Percentiles rank a stretch among this genome's conserved stretches.
Conservation (phyloP, 805 yeast genomes). For the Zygoascus flipseniorum region DNA sequence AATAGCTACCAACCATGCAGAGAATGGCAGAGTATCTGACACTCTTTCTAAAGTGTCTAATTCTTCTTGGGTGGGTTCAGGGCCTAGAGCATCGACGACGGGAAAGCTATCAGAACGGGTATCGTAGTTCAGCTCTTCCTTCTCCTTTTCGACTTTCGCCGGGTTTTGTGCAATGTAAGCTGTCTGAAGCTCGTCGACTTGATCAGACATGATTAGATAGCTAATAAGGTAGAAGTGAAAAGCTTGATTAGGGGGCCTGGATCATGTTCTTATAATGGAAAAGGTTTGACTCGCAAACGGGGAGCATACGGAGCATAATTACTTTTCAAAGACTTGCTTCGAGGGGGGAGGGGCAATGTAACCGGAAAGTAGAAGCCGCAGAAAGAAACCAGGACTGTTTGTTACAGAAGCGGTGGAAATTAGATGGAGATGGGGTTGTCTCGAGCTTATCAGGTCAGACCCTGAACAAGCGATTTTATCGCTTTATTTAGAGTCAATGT, state of each 20-base stretch:
- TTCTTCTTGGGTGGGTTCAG: conserved; percentile 45
- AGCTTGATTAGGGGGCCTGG: neutral
- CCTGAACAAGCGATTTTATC: too few relatives aligned
- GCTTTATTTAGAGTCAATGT: too few relatives aligned
- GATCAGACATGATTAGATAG: neutral
- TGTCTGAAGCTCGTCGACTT: neutral
- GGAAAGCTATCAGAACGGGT: neutral
- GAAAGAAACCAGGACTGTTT: too few relatives aligned
- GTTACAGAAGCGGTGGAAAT: too few relatives aligned
- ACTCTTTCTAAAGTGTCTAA: conserved; percentile 44
- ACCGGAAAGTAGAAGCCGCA: too few relatives aligned
- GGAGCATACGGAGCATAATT: too few relatives aligned
- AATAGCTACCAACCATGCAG: conserved; percentile 57
- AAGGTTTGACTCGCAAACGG: neutral
- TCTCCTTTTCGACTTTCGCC: neutral
- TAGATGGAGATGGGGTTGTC: too few relatives aligned
- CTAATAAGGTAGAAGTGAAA: neutral
- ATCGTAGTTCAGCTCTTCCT: neutral
- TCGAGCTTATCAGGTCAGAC: too few relatives aligned
- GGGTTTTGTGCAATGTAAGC: neutral
- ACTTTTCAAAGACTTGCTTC: too few relatives aligned
- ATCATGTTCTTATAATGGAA: neutral
- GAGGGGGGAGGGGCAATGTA: too few relatives aligned
- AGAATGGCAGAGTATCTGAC: conserved; percentile 41
- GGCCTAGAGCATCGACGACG: conserved; percentile 13